Conservation (phyloP, 257 asterid genomes). For the Solanum chilense region DNA sequence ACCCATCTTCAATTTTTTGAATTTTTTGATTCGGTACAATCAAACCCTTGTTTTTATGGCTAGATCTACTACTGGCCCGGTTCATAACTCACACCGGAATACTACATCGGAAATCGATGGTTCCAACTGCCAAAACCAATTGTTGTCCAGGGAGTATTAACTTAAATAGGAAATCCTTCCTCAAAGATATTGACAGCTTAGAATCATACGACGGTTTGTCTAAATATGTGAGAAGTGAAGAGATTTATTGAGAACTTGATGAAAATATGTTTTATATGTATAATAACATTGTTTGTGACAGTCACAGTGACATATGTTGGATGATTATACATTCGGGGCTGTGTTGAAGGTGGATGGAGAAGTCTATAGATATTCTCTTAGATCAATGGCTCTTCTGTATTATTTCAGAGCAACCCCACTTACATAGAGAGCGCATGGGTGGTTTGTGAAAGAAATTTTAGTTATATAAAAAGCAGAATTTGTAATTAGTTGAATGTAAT, state of each 20-base stretch:
- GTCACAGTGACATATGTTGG: not conserved
- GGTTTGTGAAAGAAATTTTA: not conserved
- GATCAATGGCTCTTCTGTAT: not conserved
- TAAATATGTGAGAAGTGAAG: not conserved
- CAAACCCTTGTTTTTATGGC: constrained; percentile 3
- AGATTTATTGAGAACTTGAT: not conserved
- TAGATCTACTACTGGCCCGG: not conserved
- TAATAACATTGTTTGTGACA: not conserved
- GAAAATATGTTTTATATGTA: not conserved
- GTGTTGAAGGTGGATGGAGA: not conserved
- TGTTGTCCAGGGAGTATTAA: not conserved
- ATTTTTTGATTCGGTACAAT: not conserved
- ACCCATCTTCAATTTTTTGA: not conserved
- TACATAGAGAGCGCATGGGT: not conserved
- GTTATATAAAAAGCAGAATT: not conserved
- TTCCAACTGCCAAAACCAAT: constrained; percentile 5
- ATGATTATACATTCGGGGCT: not conserved
- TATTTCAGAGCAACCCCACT: not conserved
- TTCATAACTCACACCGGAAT: not conserved
- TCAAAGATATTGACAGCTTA: not conserved
- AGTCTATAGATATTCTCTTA: not conserved
- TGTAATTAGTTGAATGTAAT: not conserved
- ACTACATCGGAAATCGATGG: constrained; percentile 2
- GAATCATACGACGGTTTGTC: not conserved
- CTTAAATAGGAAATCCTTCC: not conserved